Base-by-base conservation (phyloP, 2,329 filamentous ascomycete species). In the Aaosphaeria pasadenensis region DNA sequence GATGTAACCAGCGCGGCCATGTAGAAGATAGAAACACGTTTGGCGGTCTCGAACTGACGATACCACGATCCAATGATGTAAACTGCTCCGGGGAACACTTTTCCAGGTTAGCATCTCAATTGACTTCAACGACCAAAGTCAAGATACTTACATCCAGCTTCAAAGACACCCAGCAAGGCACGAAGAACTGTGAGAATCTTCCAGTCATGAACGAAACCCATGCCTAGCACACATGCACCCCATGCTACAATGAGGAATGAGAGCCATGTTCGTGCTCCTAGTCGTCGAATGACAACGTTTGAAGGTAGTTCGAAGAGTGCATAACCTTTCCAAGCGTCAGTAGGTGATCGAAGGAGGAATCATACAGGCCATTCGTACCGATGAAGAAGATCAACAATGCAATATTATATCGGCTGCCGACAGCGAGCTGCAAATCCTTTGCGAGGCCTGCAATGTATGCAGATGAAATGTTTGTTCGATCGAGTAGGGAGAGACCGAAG, bases 351-450 rank as follows among this genome's bases (percentile, higher is more conserved):
- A 7, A 2, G 3, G 24, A 40, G 11, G 39, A n/a, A 40, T 4
- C 9, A 40, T 2, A 24, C 4, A 4, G 17, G 44, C 47, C 33
- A 36, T n/a, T 9, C n/a, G 33, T 30, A 53, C 59, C 50, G 9
- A 67, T 58, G 50, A 64, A 68, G 55, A 67, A 67, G 0, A 66
- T 60, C 5, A 67, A 50, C 24, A 67, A 48, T 2, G 62, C 60
- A 29, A 68, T 60, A 36, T 63, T 65, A 42, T 66, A 66, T 39
- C 63, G 53, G 9, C 54, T 45, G 11, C 54, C 56, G 29, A 57
- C 45, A 11, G 38, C 46, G 5, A 62, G 49, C 3, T 45, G 32
- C 6, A 62, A 39, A 35, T 60, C 56, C 29, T 7, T 28, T 1
- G 40, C 50, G 1, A 62, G 50, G 11, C 57, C 59, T 6, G 59